phyloP scores from a whole-genome alignment of 306 rosid species.

The Psophocarpus tetragonolobus region DNA sequence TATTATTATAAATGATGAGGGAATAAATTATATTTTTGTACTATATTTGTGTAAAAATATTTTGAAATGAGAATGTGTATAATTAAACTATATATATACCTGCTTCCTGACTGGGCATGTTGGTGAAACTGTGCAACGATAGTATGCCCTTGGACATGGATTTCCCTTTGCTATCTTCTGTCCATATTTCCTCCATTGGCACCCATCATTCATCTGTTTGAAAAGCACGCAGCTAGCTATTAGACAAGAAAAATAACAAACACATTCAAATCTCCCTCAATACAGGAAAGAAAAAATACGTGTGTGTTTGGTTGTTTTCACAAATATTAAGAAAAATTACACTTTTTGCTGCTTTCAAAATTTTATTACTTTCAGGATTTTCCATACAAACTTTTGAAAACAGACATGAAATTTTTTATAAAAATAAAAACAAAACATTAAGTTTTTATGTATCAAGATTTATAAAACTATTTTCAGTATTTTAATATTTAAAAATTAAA shows the following conservation, averaged over 20 bases:
- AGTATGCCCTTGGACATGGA: conserved; percentile 82
- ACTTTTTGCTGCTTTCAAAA: neutral
- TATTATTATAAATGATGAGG: no score
- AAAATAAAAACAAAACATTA: neutral
- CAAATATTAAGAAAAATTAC: neutral
- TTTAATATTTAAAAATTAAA: no score
- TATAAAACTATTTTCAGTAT: no score
- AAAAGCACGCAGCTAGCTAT: neutral
- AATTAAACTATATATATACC: conserved; percentile 31
- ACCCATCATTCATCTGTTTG: conserved; percentile 74
- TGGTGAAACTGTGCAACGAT: conserved; percentile 75
- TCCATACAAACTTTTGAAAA: neutral
- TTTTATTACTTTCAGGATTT: neutral
- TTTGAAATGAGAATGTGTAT: neutral
- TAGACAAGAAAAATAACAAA: neutral
- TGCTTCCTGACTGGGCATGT: conserved; percentile 75
- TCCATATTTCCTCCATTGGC: conserved; percentile 90
- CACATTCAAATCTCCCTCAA: neutral
- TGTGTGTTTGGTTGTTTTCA: neutral
- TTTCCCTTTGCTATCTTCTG: conserved; percentile 79
- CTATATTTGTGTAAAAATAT: neutral
- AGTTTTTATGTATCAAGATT: no score
- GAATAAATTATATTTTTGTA: no score
- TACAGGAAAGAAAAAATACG: neutral
- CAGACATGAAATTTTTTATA: neutral